Percentiles rank a stretch among this genome's conserved stretches.
phyloP scores from a whole-genome alignment of 352 stramenopile genomes.

The Plasmopara halstedii region DNA sequence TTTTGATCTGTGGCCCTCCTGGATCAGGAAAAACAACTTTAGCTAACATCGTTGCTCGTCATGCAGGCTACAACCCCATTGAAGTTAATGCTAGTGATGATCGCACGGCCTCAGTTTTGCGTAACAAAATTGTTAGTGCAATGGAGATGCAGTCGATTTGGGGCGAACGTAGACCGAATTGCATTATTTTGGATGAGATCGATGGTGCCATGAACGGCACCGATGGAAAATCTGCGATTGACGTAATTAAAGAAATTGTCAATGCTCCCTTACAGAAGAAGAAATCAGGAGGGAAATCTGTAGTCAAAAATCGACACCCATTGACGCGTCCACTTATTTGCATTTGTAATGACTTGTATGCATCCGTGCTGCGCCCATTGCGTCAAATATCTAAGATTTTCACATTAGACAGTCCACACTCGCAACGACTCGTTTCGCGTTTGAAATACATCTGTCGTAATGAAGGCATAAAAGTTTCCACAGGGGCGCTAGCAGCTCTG shows the following conservation, averaged over 20 bases:
- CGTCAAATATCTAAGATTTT: conserved; percentile 92
- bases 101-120: conserved; percentile 86
- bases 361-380: conserved; percentile 90
- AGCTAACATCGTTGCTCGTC: conserved; percentile 92
- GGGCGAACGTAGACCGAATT: conserved; percentile 89
- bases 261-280: conserved; percentile 65
- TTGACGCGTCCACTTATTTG: conserved; percentile 94
- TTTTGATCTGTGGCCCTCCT: conserved; percentile 92
- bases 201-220: conserved; percentile 91
- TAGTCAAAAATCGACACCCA: conserved; percentile 46
- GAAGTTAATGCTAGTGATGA: conserved; percentile 99
- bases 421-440: conserved; percentile 83
- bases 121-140: conserved; percentile 86
- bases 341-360: conserved; percentile 98
- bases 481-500: conserved; percentile 50
- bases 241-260: conserved; percentile 91
- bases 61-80: conserved; percentile 95
- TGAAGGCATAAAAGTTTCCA: conserved; percentile 81
- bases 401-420: conserved; percentile 80
- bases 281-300: conserved; percentile 28
- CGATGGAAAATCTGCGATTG: conserved; percentile 80
- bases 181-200: conserved; percentile 98
- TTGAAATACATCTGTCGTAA: conserved; percentile 89
- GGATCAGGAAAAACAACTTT: conserved; percentile 96
- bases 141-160: conserved; percentile 91